These are phyloP conservation scores for Backusella parvicylindrica DNA, from an alignment of 192 early-diverging fungal genomes.

Conservation along the genomic window DNA sequence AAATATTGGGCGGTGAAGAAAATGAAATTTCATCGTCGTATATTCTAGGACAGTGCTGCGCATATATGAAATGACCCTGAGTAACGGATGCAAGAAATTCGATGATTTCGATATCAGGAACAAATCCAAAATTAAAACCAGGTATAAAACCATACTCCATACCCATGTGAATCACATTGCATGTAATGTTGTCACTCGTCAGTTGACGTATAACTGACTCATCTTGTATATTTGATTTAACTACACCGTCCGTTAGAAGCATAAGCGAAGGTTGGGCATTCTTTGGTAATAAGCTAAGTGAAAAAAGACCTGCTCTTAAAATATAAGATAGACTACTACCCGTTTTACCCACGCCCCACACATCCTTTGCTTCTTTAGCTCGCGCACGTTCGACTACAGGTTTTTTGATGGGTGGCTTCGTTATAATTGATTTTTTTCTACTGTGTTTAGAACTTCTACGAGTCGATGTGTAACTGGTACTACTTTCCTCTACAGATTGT, in stretches of 20 bases:
- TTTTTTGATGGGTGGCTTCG: background rate
- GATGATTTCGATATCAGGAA: conserved; percentile 73
- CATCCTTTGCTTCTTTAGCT: conserved; percentile 34
- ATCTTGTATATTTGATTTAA: conserved; percentile 65
- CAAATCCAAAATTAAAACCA: conserved; percentile 71
- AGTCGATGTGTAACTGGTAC: background rate
- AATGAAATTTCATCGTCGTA: background rate
- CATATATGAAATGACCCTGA: conserved; percentile 66
- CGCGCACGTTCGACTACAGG: background rate
- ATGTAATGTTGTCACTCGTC: conserved; percentile 59
- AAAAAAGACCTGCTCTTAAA: conserved; percentile 54
- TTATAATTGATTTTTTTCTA: background rate
- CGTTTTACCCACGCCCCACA: conserved; percentile 56
- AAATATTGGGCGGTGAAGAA: conserved; percentile 41
- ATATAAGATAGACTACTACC: conserved; percentile 55
- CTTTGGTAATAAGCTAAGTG: conserved; percentile 40
- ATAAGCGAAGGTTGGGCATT: conserved; percentile 50
- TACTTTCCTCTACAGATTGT: background rate
- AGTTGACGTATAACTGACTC: conserved; percentile 57
- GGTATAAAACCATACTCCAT: conserved; percentile 57
- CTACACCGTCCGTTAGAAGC: conserved; percentile 70
- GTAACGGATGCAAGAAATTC: conserved; percentile 66
- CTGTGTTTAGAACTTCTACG: background rate
- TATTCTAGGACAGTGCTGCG: conserved; percentile 55
- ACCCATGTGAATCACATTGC: conserved; percentile 74